Base-by-base conservation (phyloP, 139 green algal genomes). In the Chlamydomonas sp. region DNA sequence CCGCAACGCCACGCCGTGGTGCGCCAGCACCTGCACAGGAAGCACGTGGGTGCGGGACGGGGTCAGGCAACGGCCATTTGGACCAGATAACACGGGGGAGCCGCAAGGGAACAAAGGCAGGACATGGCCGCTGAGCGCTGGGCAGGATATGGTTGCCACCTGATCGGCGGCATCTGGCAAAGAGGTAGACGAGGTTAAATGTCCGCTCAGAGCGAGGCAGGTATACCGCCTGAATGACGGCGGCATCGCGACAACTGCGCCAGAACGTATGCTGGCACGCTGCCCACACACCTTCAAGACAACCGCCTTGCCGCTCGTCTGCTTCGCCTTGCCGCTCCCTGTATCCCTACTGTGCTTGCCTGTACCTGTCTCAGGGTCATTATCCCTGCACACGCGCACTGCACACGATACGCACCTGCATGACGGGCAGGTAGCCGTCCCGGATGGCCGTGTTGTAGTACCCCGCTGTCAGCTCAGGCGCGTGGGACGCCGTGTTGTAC, bases 391-490 rank as follows among this genome's bases (percentile, higher is more conserved):
- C 69, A 49, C 69, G 14, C 69, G 14, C 64, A 12, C 64, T 12
- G 10, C 9, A 69, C 64, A 10, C 9, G 10, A 69, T 10, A 10
- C 73, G 4, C 68, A 86, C 79, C 68, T 77, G 6, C 68, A 90
- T 86, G 18, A 92, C 77, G 64, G 91, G 89, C 75, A 95, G 82
- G 75, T 95, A 95, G 20, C 90, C 92, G 63, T 94, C 88, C 0
- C 90, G 88, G 7, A n/a, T 67, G 16, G 59, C 74, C 10, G 89
- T 92, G 86, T 92, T 91, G 88, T 91, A 94, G 71, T 91, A 91
- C 1, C 93, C 87, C 17, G 90, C 75, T 0, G 90, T 93, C 49
- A 90, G 74, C 80, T 93, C 90, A 9, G 87, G 72, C 9, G 92
- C 92, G 77, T 92, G 93, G 0, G 88, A 90, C 1, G 85, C 80